phyloP scores from a whole-genome alignment of 441 rosid species.

The Gossypium gossypioides region DNA sequence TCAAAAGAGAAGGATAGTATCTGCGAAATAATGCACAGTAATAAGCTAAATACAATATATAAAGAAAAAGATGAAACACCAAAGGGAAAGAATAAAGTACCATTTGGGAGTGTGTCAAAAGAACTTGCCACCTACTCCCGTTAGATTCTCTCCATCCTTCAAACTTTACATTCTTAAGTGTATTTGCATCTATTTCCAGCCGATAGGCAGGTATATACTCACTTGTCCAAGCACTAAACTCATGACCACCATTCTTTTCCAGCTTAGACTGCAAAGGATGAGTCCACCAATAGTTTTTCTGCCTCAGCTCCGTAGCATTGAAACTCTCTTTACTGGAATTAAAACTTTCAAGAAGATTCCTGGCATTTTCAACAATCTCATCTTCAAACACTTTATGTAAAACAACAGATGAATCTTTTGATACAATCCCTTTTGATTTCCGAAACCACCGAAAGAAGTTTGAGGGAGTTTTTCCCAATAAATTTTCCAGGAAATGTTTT shows the following conservation, averaged over 20 bases:
- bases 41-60: conserved; percentile 9
- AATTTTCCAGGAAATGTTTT: conserved; percentile 34
- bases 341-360: conserved; percentile 44
- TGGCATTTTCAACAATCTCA: conserved; percentile 47
- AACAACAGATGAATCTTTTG: conserved; percentile 52
- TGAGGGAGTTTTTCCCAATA: conserved; percentile 29
- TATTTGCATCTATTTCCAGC: conserved; percentile 46
- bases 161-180: conserved; percentile 44
- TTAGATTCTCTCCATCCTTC: conserved; percentile 63
- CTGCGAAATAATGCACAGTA: neutral
- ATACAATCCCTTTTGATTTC: conserved; percentile 33
- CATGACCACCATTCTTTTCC: conserved; percentile 63
- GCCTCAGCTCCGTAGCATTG: conserved; percentile 21
- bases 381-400: conserved; percentile 46
- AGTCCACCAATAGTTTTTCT: conserved; percentile 49
- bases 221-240: conserved; percentile 62
- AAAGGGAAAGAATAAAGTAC: conserved; percentile 32
- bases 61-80: conserved; percentile 2
- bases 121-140: conserved; percentile 61
- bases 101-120: conserved; percentile 89
- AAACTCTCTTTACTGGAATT: conserved; percentile 28
- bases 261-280: conserved; percentile 34
- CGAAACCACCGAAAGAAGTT: conserved; percentile 38
- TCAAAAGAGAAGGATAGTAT: conserved; percentile 16
- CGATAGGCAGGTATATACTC: conserved; percentile 67